Conservation (phyloP, 2,329 filamentous ascomycete genomes). For the Whalleya microplaca region DNA sequence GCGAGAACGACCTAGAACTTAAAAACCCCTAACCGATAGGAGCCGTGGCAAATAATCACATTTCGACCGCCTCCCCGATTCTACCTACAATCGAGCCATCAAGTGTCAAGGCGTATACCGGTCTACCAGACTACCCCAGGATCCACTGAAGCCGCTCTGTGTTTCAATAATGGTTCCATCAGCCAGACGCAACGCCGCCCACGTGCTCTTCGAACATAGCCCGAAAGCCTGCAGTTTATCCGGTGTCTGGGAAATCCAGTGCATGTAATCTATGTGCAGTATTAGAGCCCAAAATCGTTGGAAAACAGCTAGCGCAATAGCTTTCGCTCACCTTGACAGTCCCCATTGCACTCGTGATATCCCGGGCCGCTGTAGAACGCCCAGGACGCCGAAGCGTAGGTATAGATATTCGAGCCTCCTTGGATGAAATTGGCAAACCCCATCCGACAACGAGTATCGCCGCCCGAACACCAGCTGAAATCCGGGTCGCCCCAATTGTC, state of each 20-base stretch:
- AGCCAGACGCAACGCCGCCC: constrained; percentile 40
- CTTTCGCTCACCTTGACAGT: constrained; percentile 41
- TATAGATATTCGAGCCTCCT: constrained; percentile 46
- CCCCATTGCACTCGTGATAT: constrained; percentile 40
- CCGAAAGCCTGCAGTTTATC: constrained; percentile 46
- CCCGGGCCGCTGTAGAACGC: constrained; percentile 47
- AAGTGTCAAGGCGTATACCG: constrained; percentile 38
- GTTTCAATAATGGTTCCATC: constrained; percentile 40
- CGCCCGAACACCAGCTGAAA: constrained; percentile 43
- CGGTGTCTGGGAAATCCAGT: constrained; percentile 45
- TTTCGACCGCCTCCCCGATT: too few relatives aligned
- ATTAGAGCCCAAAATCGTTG: too few relatives aligned
- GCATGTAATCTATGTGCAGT: constrained; percentile 36
- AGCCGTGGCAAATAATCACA: too few relatives aligned
- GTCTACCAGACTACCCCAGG: constrained; percentile 45
- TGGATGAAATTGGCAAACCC: constrained; percentile 47
- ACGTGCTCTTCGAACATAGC: constrained; percentile 45
- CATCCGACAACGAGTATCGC: constrained; percentile 47
- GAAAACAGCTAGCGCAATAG: too few relatives aligned
- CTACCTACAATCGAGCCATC: not conserved
- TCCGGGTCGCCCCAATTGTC: constrained; percentile 46
- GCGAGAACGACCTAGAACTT: too few relatives aligned
- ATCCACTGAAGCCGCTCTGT: constrained; percentile 40
- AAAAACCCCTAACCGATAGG: too few relatives aligned
- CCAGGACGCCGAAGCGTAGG: constrained; percentile 49